Evolutionary conservation across 768 basidiomycete species (phyloP).

Genomic region (Serpula lacrymans): DNA sequence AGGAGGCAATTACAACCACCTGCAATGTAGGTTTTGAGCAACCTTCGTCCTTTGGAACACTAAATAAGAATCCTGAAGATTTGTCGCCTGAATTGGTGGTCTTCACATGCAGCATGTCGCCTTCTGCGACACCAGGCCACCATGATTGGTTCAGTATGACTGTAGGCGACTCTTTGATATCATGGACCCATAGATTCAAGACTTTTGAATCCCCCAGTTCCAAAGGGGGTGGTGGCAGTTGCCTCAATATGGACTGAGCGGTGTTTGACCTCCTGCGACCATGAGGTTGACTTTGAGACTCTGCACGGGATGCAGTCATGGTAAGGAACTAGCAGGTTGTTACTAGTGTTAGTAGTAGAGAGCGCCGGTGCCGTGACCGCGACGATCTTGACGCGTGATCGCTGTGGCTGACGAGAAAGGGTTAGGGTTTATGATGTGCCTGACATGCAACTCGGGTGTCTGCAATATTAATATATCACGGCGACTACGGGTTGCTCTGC

Average conservation of each 20-base stretch:
- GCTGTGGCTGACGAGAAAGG: too few species aligned
- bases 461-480: too few species aligned
- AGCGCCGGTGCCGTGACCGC: too few species aligned
- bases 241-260: slow-evolving; percentile 59
- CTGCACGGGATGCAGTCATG: slow-evolving; percentile 62
- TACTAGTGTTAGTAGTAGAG: too few species aligned
- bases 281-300: slow-evolving; percentile 53
- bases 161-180: slow-evolving; percentile 52
- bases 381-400: too few species aligned
- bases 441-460: too few species aligned
- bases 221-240: slow-evolving; percentile 43
- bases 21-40: slow-evolving; percentile 62
- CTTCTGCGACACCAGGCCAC: slow-evolving; percentile 78
- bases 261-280: slow-evolving; percentile 73
- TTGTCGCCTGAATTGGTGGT: slow-evolving; percentile 38
- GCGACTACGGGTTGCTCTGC: too few species aligned
- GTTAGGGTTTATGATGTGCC: too few species aligned
- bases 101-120: slow-evolving; percentile 64
- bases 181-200: slow-evolving; percentile 74
- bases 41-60: slow-evolving; percentile 62
- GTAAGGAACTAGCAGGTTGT: too few species aligned
- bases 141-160: slow-evolving; percentile 70
- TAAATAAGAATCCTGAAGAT: slow-evolving; percentile 54
- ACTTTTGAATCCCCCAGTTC: slow-evolving; percentile 60
- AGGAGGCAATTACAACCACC: slow-evolving; percentile 28